These are phyloP conservation scores for Zygotorulaspora chibaensis DNA, from an alignment of 805 yeast species.

Conservation along the genomic window DNA sequence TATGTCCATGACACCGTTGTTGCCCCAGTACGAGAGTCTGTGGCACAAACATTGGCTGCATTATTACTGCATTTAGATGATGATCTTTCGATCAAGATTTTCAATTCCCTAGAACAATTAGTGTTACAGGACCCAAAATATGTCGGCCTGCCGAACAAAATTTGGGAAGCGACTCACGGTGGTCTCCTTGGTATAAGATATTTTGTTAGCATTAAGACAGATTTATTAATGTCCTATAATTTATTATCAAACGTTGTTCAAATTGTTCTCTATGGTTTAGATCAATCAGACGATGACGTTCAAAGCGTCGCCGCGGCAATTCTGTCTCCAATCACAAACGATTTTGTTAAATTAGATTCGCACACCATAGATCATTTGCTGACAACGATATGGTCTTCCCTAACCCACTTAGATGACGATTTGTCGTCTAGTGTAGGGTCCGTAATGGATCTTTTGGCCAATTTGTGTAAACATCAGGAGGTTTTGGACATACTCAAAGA, in stretches of 20 bases:
- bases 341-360: slow-evolving; percentile 66
- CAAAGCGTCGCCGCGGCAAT: slow-evolving; percentile 97
- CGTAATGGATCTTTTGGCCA: slow-evolving; percentile 89
- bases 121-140: slow-evolving; percentile 55
- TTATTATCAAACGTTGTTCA: slow-evolving; percentile 67
- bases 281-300: slow-evolving; percentile 84
- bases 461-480: slow-evolving; percentile 73
- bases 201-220: slow-evolving; percentile 84
- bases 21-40: slow-evolving; percentile 96
- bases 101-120: slow-evolving; percentile 58
- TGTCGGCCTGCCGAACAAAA: slow-evolving; percentile 41
- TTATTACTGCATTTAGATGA: slow-evolving; percentile 64
- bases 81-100: slow-evolving; percentile 55
- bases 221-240: slow-evolving; percentile 55
- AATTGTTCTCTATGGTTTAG: slow-evolving; percentile 84
- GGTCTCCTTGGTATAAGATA: slow-evolving; percentile 92
- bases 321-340: slow-evolving; percentile 81
- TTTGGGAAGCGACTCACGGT: slow-evolving; percentile 99
- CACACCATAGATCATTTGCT: slow-evolving; percentile 44
- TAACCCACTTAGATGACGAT: slow-evolving; percentile 83
- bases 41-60: slow-evolving; percentile 92
- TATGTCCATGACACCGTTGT: slow-evolving; percentile 96
- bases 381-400: slow-evolving; percentile 84
- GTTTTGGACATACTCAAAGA: slow-evolving; percentile 69
- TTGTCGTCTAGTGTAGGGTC: slow-evolving; percentile 92